Base-by-base conservation (phyloP, 345 rosid species). In the Dovyalis caffra region DNA sequence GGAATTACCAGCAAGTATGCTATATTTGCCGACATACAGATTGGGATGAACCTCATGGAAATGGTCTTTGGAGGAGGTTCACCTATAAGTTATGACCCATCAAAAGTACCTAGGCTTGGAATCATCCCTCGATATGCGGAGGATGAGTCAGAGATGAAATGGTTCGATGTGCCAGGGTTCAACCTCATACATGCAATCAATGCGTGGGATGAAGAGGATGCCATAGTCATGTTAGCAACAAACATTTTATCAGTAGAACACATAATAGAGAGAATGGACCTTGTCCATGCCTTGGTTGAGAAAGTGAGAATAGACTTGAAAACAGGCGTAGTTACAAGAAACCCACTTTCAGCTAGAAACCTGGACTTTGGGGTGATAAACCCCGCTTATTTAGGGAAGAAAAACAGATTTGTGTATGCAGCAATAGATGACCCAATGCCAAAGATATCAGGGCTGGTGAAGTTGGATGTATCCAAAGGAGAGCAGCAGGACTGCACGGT, bases 151-250 rank as follows among this genome's bases (percentile, higher is more conserved):
- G 78, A 82, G 35, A 78, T 89, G 77, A 81, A 56, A 49, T 89
- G 89, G 92, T 89, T 89, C 37, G 89, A 88, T 6, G 90, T 87
- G 47, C 88, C 90, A 10, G 92, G 92, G 3, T 84, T 87, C 75
- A 88, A 89, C 70, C 51, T 72, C 25, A 74, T 87, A 1, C 92
- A 89, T 75, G 75, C 84, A 7, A 85, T 87, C 66, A 89, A 89
- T 29, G 89, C 92, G 0, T 89, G 90, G 92, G 92, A 87, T 34
- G n/a, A n/a, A n/a, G n/a, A n/a, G n/a, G n/a, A n/a, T n/a, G n/a
- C n/a, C n/a, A n/a, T n/a, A n/a, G n/a, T 82, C n/a, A 25, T 89
- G 66, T 16, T 89, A 43, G 92, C 87, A 3, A 89, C 92, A 5
- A 89, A 89, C 71, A 83, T 88, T 56, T 60, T 87, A 60, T 87